phyloP scores from a whole-genome alignment of 2,329 filamentous ascomycete species.

The Ophiostoma montium region DNA sequence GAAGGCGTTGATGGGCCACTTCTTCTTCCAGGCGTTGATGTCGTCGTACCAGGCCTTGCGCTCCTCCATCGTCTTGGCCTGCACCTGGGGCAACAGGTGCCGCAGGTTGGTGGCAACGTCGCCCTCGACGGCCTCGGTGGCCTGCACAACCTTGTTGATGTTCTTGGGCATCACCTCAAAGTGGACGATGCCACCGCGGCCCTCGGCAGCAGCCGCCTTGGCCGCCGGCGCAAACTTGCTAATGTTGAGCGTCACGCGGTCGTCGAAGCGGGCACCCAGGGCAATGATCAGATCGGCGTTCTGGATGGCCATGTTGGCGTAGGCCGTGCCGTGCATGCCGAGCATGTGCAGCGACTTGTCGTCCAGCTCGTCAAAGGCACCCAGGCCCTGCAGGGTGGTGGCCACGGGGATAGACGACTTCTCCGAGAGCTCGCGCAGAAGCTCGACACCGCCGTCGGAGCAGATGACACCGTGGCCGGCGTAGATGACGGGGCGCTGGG shows the following conservation, averaged over 20 bases:
- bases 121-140: conserved; percentile 87
- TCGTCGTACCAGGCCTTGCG: conserved; percentile 78
- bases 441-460: conserved; percentile 59
- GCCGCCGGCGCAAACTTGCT: conserved; percentile 81
- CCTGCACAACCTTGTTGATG: conserved; percentile 98
- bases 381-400: conserved; percentile 86
- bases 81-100: conserved; percentile 58
- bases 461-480: conserved; percentile 82
- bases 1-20: conserved; percentile 73
- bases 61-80: conserved; percentile 45
- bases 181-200: conserved; percentile 86
- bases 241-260: conserved; percentile 76
- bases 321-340: conserved; percentile 94
- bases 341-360: conserved; percentile 95
- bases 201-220: conserved; percentile 69
- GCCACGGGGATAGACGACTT: conserved; percentile 89
- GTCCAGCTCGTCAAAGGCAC: conserved; percentile 83
- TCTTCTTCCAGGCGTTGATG: conserved; percentile 81
- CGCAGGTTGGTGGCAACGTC: conserved; percentile 72
- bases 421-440: conserved; percentile 76
- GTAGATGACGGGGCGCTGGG: conserved; percentile 92
- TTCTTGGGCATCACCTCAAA: conserved; percentile 99
- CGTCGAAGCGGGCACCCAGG: conserved; percentile 86
- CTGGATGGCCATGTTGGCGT: conserved; percentile 97
- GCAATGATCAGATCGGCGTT: conserved; percentile 93